Percentiles rank a stretch among this genome's conserved stretches.
Evolutionary conservation across 305 asterid species (phyloP).

Genomic region (Fraxinus velutina): DNA sequence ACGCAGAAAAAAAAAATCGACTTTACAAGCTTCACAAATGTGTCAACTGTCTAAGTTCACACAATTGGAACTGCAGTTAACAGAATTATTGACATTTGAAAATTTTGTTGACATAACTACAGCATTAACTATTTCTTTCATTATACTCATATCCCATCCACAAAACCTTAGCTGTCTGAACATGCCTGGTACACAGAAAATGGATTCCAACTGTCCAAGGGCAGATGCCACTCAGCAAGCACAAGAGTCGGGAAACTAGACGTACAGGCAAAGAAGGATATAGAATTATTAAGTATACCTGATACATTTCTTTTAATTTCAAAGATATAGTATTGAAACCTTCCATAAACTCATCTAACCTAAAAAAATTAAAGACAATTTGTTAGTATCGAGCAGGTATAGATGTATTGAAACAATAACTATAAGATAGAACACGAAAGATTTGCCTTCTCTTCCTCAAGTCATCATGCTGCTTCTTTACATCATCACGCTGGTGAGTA

Average conservation of each 20-base stretch:
- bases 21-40: neutral
- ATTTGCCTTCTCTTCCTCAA: slow-evolving; percentile 80
- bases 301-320: slow-evolving; percentile 97
- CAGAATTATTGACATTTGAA: neutral
- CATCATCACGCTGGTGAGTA: slow-evolving; percentile 80
- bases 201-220: neutral
- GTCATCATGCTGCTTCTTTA: slow-evolving; percentile 84
- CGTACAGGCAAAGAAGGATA: slow-evolving; percentile 3
- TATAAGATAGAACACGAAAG: slow-evolving; percentile 5
- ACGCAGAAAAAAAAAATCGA: neutral
- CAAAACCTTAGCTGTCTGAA: neutral
- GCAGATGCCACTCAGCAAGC: neutral
- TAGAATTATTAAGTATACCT: slow-evolving; percentile 39
- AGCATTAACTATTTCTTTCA: neutral
- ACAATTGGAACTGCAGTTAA: neutral
- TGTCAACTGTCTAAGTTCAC: neutral
- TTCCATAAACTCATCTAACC: slow-evolving; percentile 90
- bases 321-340: slow-evolving; percentile 88
- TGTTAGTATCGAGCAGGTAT: neutral
- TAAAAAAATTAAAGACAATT: slow-evolving; percentile 31
- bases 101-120: neutral
- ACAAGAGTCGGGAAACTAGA: neutral
- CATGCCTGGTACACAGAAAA: neutral
- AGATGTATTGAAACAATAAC: neutral
- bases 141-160: neutral